Conservation (phyloP, 371 early-diverging fungal genomes). For the Syncephalastrum contaminatum region DNA sequence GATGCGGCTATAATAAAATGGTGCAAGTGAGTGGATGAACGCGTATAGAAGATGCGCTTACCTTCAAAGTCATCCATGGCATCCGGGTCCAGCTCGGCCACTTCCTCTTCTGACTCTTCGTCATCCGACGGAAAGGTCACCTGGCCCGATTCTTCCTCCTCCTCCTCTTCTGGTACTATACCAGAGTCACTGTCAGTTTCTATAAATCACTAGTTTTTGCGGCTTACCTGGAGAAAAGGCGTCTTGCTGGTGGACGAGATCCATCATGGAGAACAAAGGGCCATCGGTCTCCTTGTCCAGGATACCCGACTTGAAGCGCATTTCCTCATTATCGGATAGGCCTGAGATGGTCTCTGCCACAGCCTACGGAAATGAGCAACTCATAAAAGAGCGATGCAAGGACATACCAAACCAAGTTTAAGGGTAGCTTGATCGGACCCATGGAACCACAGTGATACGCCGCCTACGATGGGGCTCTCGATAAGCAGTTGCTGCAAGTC, state of each 20-base stretch:
- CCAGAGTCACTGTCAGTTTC: not conserved
- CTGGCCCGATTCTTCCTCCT: not conserved
- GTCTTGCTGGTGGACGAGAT: conserved; percentile 17
- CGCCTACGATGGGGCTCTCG: conserved; percentile 12
- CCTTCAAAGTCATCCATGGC: conserved; percentile 18
- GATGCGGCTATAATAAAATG: not conserved
- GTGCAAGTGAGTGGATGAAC: not conserved
- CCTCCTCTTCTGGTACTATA: not conserved
- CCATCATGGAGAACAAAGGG: conserved; percentile 16
- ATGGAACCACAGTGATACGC: conserved; percentile 27
- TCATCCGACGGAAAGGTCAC: not conserved
- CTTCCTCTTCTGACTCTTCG: conserved; percentile 23
- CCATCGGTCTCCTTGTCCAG: conserved; percentile 19
- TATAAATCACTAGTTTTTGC: not conserved
- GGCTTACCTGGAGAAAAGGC: conserved; percentile 10
- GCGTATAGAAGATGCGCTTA: not conserved
- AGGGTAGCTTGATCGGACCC: conserved; percentile 23
- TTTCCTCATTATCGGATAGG: conserved; percentile 19
- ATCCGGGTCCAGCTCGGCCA: conserved; percentile 34
- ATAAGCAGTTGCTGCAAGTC: conserved; percentile 9
- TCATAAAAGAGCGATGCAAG: not conserved
- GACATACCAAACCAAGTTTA: conserved; percentile 35
- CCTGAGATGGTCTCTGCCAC: conserved; percentile 36
- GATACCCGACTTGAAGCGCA: conserved; percentile 28
- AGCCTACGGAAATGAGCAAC: conserved; percentile 8